Conservation (phyloP, 805 yeast species). For the Wilhelminamyces savonicus region DNA sequence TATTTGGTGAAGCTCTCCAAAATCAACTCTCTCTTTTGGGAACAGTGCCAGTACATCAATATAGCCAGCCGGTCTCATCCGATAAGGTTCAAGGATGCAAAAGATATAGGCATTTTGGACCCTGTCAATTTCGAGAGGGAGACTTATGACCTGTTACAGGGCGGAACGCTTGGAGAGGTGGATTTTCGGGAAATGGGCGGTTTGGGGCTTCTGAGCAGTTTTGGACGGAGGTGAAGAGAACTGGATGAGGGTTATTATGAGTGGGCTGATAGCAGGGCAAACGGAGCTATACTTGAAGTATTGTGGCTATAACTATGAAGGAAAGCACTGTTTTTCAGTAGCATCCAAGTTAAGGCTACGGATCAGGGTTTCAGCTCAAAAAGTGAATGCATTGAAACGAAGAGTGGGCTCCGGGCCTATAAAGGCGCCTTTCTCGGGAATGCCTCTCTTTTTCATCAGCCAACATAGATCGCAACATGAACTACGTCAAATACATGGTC, state of each 20-base stretch:
- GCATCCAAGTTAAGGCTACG: no score
- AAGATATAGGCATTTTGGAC: constrained; percentile 31
- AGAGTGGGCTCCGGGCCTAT: no score
- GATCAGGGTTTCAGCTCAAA: no score
- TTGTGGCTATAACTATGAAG: no score
- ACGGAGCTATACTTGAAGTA: not conserved
- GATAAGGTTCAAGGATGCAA: constrained; percentile 15
- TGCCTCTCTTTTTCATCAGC: no score
- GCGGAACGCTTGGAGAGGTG: constrained; percentile 17
- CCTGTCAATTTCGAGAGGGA: constrained; percentile 27
- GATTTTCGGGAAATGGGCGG: constrained; percentile 17
- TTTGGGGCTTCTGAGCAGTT: constrained; percentile 1
- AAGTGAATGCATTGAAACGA: no score
- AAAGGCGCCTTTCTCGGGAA: no score
- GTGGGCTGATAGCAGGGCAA: not conserved
- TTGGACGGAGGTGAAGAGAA: not conserved
- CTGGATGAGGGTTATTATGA: not conserved
- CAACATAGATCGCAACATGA: no score
- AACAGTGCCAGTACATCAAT: constrained; percentile 21
- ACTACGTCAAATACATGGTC: not conserved
- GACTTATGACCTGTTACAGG: constrained; percentile 19
- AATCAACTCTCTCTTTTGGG: constrained; percentile 34
- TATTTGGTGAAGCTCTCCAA: constrained; percentile 17
- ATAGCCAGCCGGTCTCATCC: constrained; percentile 25
- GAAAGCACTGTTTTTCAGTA: no score